Percentiles rank a stretch among this genome's conserved stretches.
phyloP scores from a whole-genome alignment of 2,329 filamentous ascomycete genomes.

The Berkeleyomyces rouxiae region DNA sequence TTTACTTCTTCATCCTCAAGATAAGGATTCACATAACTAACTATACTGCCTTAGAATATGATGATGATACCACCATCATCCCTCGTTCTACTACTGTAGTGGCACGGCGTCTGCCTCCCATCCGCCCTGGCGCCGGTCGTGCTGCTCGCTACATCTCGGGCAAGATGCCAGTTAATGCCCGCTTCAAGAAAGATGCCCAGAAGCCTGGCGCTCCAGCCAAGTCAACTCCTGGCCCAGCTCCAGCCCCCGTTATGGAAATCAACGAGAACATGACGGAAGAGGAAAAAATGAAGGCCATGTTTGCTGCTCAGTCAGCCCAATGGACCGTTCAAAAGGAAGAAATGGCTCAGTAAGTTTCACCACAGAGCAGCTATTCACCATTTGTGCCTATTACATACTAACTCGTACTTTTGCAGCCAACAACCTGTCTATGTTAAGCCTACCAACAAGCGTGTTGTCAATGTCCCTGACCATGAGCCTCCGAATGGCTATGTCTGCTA shows the following conservation, averaged over 20 bases:
- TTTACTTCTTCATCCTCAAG: not conserved
- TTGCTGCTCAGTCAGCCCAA: slow-evolving; percentile 74
- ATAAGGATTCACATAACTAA: slow-evolving; percentile 9
- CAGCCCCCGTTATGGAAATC: slow-evolving; percentile 47
- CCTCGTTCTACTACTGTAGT: slow-evolving; percentile 88
- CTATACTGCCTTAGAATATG: slow-evolving; percentile 53
- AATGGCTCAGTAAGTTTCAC: slow-evolving; percentile 54
- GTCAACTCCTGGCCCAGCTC: slow-evolving; percentile 41
- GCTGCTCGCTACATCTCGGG: slow-evolving; percentile 92
- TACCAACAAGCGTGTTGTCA: slow-evolving; percentile 46
- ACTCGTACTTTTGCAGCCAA: slow-evolving; percentile 31
- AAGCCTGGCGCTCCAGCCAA: slow-evolving; percentile 64
- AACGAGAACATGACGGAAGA: slow-evolving; percentile 78
- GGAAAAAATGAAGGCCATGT: slow-evolving; percentile 83
- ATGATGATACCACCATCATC: slow-evolving; percentile 96
- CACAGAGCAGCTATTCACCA: not conserved
- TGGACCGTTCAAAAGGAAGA: slow-evolving; percentile 90
- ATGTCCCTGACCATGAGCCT: slow-evolving; percentile 81
- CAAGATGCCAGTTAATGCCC: slow-evolving; percentile 51
- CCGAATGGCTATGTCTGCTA: slow-evolving; percentile 93
- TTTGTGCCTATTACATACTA: slow-evolving; percentile 17
- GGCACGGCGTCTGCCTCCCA: slow-evolving; percentile 68
- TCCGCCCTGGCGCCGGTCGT: slow-evolving; percentile 70
- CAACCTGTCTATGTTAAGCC: slow-evolving; percentile 41
- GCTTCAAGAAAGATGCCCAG: slow-evolving; percentile 31